Base-by-base conservation (phyloP, 371 early-diverging fungal species). In the Synchytrium microbalum region DNA sequence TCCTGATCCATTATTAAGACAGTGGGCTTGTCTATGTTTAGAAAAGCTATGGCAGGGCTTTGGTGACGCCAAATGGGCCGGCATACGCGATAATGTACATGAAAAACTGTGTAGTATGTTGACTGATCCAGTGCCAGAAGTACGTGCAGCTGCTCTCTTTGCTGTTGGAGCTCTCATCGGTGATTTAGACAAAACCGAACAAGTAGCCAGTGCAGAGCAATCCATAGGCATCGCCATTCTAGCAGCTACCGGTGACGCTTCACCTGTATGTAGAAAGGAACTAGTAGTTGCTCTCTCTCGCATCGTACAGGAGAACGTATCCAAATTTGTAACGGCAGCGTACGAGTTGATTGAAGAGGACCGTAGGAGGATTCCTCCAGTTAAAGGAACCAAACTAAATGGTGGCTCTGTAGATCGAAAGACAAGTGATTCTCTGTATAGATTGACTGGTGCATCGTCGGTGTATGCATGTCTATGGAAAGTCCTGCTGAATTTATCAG, bases 1-100 rank as follows among this genome's bases (percentile, higher is more conserved):
- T 62, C 81, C 75, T 1, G 91, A 92, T 67, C 86, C 93, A n/a
- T 75, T 92, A 2, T 76, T 96, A 58, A 83, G 96, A 2, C 92
- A 93, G 70, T 97, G 96, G 94, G 77, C 87, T 0, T 87, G 92
- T 67, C 73, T 96, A 19, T 89, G 92, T 66, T 74, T 95, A 25
- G 88, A 86, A 1, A 90, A 94, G 74, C 78, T 92, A 16, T 92
- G 93, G 90, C 84, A 85, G 73, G 80, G 81, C 66, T 87, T 85
- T 66, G 78, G 85, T 30, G 90, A 90, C 32, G 91, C 88, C 23
- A 87, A 88, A 67, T 71, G 81, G 54, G 76, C 82, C 3, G 91
- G 88, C 10, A 75, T 91, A 56, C 81, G 84, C 33, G 77, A 82
- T 63, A 82, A 85, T 61, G 77, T 89, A 8, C 91, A 90, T 67